These are phyloP conservation scores for Lipomyces yamadae DNA, from an alignment of 805 yeast genomes.

Conservation along the genomic window DNA sequence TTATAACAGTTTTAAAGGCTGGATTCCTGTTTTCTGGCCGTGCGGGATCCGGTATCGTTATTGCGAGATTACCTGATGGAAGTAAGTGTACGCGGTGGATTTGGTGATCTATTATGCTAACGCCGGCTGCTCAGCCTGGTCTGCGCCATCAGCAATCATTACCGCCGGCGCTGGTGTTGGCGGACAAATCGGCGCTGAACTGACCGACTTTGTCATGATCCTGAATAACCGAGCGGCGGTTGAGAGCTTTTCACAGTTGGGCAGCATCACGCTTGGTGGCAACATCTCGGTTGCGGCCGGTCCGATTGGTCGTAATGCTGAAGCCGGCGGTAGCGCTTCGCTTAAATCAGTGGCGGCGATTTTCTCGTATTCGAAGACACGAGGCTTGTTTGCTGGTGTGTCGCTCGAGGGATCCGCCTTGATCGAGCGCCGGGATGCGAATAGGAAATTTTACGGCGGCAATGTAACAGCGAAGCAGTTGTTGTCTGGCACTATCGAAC, in stretches of 20 bases:
- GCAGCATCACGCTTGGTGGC: slow-evolving; percentile 94
- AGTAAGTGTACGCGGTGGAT: slow-evolving; percentile 33
- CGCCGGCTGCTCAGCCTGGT: slow-evolving; percentile 63
- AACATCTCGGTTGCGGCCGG: slow-evolving; percentile 96
- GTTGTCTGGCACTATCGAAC: slow-evolving; percentile 82
- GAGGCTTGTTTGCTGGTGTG: slow-evolving; percentile 96
- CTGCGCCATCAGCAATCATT: slow-evolving; percentile 93
- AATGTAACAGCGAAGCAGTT: slow-evolving; percentile 86
- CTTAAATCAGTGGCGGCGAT: slow-evolving; percentile 85
- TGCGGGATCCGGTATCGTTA: slow-evolving; percentile 96
- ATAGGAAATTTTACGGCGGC: slow-evolving; percentile 89
- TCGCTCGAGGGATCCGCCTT: slow-evolving; percentile 96
- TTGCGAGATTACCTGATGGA: slow-evolving; percentile 92
- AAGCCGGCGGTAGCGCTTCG: slow-evolving; percentile 95
- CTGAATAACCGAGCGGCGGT: slow-evolving; percentile 87
- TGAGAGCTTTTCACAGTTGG: slow-evolving; percentile 89
- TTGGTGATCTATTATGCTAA: neutral
- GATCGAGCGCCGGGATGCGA: slow-evolving; percentile 96
- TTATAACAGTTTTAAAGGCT: slow-evolving; percentile 93
- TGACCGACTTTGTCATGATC: slow-evolving; percentile 94
- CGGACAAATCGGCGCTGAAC: slow-evolving; percentile 94
- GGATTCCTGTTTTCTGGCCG: slow-evolving; percentile 96
- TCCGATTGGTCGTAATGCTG: slow-evolving; percentile 96
- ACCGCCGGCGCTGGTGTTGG: slow-evolving; percentile 98
- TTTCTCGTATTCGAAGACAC: slow-evolving; percentile 91